Base-by-base conservation (phyloP, 148 eudicot species). In the Camellia granthamiana region DNA sequence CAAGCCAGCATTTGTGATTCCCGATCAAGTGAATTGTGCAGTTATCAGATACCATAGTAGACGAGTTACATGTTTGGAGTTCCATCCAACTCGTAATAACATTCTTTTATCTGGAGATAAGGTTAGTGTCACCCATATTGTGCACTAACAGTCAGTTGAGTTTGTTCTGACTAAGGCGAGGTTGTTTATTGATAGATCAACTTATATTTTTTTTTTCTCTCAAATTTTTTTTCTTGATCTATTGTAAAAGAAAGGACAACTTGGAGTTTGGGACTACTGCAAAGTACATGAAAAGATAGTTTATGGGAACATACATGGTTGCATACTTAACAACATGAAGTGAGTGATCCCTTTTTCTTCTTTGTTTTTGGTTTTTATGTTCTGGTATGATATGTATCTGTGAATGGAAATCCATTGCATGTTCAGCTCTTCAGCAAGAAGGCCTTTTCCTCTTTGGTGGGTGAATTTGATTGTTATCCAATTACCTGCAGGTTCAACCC, bases 101-200 rank as follows among this genome's bases (percentile, higher is more conserved):
- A 90, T 96, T 75, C 90, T 96, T 76, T 78, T 96, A 84, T 96
- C 99, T 44, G 99, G 99, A 61, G 99, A 96, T 77, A 96, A 96
- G 98, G 99, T 96, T 80, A 76, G 88, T 72, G 42, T 73, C 54
- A 41, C 46, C 61, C 81, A 7, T 47, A 18, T 70, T 30, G 2
- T 59, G 10, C 18, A 44, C 47, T 65, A 18, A 19, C 23, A 6
- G 30, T 55, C 70, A 2, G 2, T 74, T 66, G 77, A 68, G 69
- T 62, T 2, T 69, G 21, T 64, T 69, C 18, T 19, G 9, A 61
- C 18, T 51, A 49, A 23, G 65, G 42, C 18, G 21, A 46, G 10
- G 43, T 72, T 69, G 7, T 60, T 77, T 77, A 43, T 75, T 16
- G 15, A 51, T 75, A 11, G 11, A 54, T 56, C 64, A 68, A 54